phyloP scores from a whole-genome alignment of 1,284 basidiomycete species.

The Ganoderma lingzhi region DNA sequence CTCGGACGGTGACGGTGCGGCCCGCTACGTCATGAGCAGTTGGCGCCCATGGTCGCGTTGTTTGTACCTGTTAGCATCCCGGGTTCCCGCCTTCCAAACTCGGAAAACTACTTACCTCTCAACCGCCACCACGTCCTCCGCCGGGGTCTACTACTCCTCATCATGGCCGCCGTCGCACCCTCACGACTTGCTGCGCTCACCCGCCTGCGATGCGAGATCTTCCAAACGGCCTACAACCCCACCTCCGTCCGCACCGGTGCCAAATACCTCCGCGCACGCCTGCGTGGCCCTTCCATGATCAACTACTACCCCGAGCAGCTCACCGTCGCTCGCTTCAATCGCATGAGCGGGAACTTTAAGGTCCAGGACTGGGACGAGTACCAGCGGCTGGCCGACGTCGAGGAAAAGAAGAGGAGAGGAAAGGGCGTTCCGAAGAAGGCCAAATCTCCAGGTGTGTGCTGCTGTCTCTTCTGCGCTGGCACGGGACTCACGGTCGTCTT shows the following conservation, averaged over 20 bases:
- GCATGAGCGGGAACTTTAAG: slow-evolving; percentile 54
- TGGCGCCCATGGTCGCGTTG: neutral
- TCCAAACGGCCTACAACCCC: slow-evolving; percentile 88
- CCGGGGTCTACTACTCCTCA: neutral
- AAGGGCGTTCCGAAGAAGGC: slow-evolving; percentile 85
- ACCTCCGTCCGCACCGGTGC: slow-evolving; percentile 80
- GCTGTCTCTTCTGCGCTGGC: neutral
- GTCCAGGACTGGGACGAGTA: slow-evolving; percentile 70
- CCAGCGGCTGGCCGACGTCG: slow-evolving; percentile 71
- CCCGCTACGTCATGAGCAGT: neutral
- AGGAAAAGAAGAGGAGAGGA: slow-evolving; percentile 73
- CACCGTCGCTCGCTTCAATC: slow-evolving; percentile 59
- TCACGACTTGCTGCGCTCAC: slow-evolving; percentile 61
- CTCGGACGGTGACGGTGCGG: too few relatives aligned
- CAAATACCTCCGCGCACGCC: slow-evolving; percentile 81
- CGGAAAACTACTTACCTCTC: neutral
- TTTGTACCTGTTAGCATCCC: slow-evolving; percentile 1
- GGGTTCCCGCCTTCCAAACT: neutral
- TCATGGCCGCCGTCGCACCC: slow-evolving; percentile 47
- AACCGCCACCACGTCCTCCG: neutral
- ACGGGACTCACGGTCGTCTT: neutral
- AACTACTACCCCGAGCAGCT: slow-evolving; percentile 76
- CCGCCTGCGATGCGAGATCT: slow-evolving; percentile 73
- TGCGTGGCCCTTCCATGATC: slow-evolving; percentile 82
- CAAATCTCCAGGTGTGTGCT: slow-evolving; percentile 65